These are phyloP conservation scores for Karstenula rhodostoma DNA, from an alignment of 2,329 filamentous ascomycete species.

Conservation along the genomic window DNA sequence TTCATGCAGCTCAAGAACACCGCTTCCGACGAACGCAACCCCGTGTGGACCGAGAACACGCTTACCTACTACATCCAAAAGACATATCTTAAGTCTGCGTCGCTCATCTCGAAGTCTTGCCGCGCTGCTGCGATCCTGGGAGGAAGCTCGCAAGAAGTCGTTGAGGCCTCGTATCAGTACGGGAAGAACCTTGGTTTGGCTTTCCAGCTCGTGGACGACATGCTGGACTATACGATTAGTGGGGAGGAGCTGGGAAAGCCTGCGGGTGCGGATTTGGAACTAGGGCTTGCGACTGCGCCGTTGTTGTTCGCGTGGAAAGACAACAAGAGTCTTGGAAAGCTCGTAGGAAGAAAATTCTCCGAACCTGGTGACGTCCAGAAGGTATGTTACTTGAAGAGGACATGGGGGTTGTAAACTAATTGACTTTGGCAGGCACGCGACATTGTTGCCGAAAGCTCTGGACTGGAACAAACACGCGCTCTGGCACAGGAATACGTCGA, in stretches of 20 bases:
- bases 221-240: constrained; percentile 93
- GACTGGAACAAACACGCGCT: constrained; percentile 89
- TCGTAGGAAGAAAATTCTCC: constrained; percentile 92
- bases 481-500: constrained; percentile 91
- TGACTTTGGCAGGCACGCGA: constrained; percentile 74
- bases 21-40: constrained; percentile 82
- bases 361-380: constrained; percentile 82
- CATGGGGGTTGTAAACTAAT: not conserved
- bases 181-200: constrained; percentile 93
- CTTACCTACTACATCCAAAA: constrained; percentile 96
- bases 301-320: constrained; percentile 95
- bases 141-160: constrained; percentile 75
- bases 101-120: constrained; percentile 94
- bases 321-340: constrained; percentile 79
- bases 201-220: constrained; percentile 97
- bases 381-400: constrained; percentile 63
- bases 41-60: constrained; percentile 86
- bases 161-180: constrained; percentile 91
- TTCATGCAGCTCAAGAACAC: constrained; percentile 99
- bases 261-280: constrained; percentile 89
- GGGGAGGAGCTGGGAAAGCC: constrained; percentile 91
- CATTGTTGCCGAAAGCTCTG: constrained; percentile 82
- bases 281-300: constrained; percentile 92
- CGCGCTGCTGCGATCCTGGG: constrained; percentile 88
- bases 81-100: constrained; percentile 97